Percentiles rank a stretch among this genome's conserved stretches.
Evolutionary conservation across 495 filamentous ascomycete species (phyloP).

Genomic region (Massariosphaeria phaeospora): DNA sequence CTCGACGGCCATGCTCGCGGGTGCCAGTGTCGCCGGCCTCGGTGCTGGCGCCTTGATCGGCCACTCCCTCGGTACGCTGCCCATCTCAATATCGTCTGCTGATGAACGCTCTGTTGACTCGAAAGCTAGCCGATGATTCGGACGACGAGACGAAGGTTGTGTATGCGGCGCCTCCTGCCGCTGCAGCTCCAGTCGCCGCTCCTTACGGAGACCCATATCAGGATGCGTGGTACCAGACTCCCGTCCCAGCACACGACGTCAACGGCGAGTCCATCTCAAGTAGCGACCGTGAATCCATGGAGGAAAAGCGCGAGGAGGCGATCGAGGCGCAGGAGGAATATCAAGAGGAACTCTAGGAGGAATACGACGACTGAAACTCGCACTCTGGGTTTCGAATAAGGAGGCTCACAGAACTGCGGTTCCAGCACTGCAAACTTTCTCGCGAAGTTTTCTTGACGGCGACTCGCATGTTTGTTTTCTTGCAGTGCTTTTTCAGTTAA

Average conservation of each 20-base stretch:
- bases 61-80: constrained; percentile 8
- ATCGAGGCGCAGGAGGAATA: constrained; percentile 58
- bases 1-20: constrained; percentile 15
- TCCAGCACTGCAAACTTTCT: too few species aligned
- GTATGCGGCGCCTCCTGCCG: constrained; percentile 6
- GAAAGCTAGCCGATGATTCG: constrained; percentile 9
- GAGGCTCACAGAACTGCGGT: too few species aligned
- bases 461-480: too few species aligned
- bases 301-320: constrained; percentile 12
- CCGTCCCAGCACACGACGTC: constrained; percentile 18
- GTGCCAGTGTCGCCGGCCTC: constrained; percentile 13
- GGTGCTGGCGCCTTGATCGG: constrained; percentile 23
- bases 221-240: constrained; percentile 12
- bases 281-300: constrained; percentile 27
- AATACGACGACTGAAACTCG: constrained; percentile 13
- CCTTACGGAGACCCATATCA: background rate
- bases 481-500: too few species aligned
- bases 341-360: constrained; percentile 36
- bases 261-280: constrained; percentile 27
- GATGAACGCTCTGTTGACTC: background rate
- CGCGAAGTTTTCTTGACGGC: too few species aligned
- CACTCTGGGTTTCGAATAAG: background rate
- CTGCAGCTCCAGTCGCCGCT: constrained; percentile 3
- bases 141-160: constrained; percentile 13
- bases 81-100: background rate